phyloP scores from a whole-genome alignment of 768 basidiomycete species.

The Xerocomellus dryophilus region DNA sequence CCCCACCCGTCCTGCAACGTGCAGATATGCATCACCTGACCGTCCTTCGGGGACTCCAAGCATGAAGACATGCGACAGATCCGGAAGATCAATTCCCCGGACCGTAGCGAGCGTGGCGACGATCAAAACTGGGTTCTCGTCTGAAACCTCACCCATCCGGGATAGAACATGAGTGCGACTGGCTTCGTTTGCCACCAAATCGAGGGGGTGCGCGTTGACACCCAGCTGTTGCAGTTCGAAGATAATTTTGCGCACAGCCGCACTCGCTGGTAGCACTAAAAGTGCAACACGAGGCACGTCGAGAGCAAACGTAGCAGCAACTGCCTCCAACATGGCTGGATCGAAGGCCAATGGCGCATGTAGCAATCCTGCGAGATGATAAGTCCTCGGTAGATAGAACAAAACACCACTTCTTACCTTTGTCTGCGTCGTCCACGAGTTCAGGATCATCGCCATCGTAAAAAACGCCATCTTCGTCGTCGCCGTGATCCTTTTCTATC shows the following conservation, averaged over 20 bases:
- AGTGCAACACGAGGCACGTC: constrained; percentile 68
- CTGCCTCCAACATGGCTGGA: constrained; percentile 57
- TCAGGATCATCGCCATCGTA: constrained; percentile 22
- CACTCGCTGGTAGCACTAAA: constrained; percentile 62
- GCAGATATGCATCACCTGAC: constrained; percentile 60
- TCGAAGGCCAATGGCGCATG: constrained; percentile 52
- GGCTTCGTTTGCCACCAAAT: constrained; percentile 45
- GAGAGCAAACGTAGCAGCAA: constrained; percentile 67
- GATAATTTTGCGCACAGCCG: constrained; percentile 59
- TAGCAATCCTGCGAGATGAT: constrained; percentile 39
- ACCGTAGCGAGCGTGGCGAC: constrained; percentile 68
- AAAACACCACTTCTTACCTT: constrained; percentile 14
- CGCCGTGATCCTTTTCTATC: neutral
- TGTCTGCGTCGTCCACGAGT: constrained; percentile 20
- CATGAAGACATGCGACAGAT: constrained; percentile 72
- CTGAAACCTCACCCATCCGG: constrained; percentile 28
- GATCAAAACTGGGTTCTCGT: constrained; percentile 59
- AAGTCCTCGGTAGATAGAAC: constrained; percentile 1
- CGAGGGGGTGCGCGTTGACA: constrained; percentile 61
- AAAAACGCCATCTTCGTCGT: constrained; percentile 19
- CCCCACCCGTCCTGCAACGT: constrained; percentile 73
- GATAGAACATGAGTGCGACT: constrained; percentile 44
- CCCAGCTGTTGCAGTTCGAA: constrained; percentile 64
- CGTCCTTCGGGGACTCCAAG: constrained; percentile 55
- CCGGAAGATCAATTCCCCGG: constrained; percentile 71